Evolutionary conservation across 1,139 yeast genomes (phyloP).

Genomic region (Meyerozyma sp.): DNA sequence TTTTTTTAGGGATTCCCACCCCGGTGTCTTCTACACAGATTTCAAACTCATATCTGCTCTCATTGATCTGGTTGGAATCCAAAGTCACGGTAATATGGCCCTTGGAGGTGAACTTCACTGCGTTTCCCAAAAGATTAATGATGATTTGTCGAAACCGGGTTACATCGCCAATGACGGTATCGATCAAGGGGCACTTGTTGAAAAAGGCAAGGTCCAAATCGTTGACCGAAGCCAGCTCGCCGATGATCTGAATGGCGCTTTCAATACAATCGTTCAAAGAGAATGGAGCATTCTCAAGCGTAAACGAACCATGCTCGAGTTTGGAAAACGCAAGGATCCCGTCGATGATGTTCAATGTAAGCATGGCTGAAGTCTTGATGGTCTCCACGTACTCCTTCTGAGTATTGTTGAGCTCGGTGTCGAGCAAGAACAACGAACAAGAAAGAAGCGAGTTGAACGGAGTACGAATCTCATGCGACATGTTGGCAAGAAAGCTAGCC

Average conservation of each 20-base stretch:
- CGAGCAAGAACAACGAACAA: conserved; percentile 49
- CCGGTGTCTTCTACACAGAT: conserved; percentile 52
- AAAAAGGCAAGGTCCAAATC: conserved; percentile 44
- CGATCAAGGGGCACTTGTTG: conserved; percentile 39
- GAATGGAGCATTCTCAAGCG: conserved; percentile 44
- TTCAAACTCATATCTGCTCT: conserved; percentile 36
- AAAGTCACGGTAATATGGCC: conserved; percentile 45
- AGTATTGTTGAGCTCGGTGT: conserved; percentile 40
- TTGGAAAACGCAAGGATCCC: conserved; percentile 54
- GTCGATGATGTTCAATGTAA: conserved; percentile 50
- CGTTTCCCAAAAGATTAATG: conserved; percentile 52
- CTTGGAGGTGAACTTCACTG: conserved; percentile 47
- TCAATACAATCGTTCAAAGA: conserved; percentile 47
- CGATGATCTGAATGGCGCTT: conserved; percentile 46
- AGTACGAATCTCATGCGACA: conserved; percentile 57
- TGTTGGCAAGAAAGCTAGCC: conserved; percentile 54
- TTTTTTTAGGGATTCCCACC: conserved; percentile 52
- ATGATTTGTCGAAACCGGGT: conserved; percentile 50
- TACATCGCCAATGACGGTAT: conserved; percentile 44
- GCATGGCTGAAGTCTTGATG: conserved; percentile 47
- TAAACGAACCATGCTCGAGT: conserved; percentile 51
- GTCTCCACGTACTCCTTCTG: conserved; percentile 54
- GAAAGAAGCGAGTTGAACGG: conserved; percentile 54
- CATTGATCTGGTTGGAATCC: conserved; percentile 21
- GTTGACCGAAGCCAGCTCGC: conserved; percentile 47